Evolutionary conservation across 208 protist genomes (phyloP).

Genomic region (Spongospora subterranea): DNA sequence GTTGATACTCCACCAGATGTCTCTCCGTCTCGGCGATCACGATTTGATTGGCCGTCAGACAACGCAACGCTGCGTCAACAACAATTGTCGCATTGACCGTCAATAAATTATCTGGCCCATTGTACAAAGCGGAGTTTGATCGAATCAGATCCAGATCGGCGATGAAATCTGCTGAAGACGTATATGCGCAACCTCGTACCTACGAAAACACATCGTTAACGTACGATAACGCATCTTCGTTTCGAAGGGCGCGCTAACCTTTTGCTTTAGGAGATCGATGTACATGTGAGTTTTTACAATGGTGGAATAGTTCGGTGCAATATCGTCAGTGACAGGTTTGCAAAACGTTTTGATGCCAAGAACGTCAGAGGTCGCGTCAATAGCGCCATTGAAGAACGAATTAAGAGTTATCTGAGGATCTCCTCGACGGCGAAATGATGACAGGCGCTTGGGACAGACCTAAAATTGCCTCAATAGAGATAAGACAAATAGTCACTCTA

Average conservation of each 20-base stretch:
- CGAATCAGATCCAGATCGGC: conserved; percentile 34
- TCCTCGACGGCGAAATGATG: conserved; percentile 36
- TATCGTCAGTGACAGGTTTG: conserved; percentile 45
- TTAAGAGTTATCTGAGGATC: conserved; percentile 32
- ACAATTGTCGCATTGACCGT: conserved; percentile 26
- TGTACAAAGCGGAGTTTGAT: conserved; percentile 32
- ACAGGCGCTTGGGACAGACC: background rate
- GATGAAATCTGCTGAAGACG: conserved; percentile 9
- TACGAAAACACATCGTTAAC: background rate
- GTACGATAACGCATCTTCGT: background rate
- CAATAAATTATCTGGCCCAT: conserved; percentile 22
- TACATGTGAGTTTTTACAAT: conserved; percentile 41
- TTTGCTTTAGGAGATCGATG: conserved; percentile 47
- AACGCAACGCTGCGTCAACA: conserved; percentile 4
- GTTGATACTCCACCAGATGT: conserved; percentile 43
- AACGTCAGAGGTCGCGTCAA: conserved; percentile 33
- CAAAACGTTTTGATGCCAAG: conserved; percentile 5
- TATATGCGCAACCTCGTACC: conserved; percentile 8
- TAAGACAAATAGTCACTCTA: no score
- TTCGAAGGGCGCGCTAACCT: background rate
- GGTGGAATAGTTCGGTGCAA: conserved; percentile 48
- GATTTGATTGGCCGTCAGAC: background rate
- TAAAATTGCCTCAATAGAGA: no score
- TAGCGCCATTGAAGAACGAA: conserved; percentile 42
- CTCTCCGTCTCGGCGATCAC: conserved; percentile 19